phyloP scores from a whole-genome alignment of 441 rosid species.

The Jatropha podagrica region DNA sequence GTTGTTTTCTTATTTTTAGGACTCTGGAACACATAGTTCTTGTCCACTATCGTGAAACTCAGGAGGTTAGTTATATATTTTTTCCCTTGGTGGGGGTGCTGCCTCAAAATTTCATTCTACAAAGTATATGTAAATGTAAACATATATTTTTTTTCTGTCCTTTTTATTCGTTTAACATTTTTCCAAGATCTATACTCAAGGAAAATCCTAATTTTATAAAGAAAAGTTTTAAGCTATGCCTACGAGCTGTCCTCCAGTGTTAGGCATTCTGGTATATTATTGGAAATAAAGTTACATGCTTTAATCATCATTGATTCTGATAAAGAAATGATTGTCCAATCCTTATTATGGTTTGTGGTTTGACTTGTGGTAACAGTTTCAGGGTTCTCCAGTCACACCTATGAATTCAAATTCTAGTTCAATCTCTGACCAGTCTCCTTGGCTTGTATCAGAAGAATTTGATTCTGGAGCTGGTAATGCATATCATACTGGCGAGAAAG shows the following conservation, averaged over 20 bases:
- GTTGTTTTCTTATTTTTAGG: conserved; percentile 47
- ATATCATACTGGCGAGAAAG: conserved; percentile 35
- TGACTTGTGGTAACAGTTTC: conserved; percentile 42
- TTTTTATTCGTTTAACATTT: not conserved
- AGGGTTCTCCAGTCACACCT: conserved; percentile 81
- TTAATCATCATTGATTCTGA: not conserved
- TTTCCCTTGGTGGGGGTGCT: conserved; percentile 5
- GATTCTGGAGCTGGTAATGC: conserved; percentile 63
- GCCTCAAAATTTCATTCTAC: not conserved
- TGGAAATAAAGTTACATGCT: not conserved
- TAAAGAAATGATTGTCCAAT: not conserved
- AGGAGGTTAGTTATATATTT: conserved; percentile 61
- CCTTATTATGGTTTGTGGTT: conserved; percentile 18
- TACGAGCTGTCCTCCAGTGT: not conserved
- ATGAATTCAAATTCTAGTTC: conserved; percentile 85
- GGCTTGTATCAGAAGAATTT: conserved; percentile 58
- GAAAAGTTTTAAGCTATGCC: not conserved
- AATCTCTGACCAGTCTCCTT: conserved; percentile 60
- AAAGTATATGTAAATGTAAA: too few species aligned
- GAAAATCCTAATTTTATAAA: not conserved
- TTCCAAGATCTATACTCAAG: not conserved
- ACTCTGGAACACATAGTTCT: conserved; percentile 90
- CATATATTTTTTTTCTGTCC: not conserved
- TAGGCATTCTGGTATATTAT: not conserved
- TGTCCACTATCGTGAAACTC: conserved; percentile 98